Percentiles rank a stretch among this genome's conserved stretches.
phyloP scores from a whole-genome alignment of 495 filamentous ascomycete genomes.

The Lindgomyces ingoldianus region DNA sequence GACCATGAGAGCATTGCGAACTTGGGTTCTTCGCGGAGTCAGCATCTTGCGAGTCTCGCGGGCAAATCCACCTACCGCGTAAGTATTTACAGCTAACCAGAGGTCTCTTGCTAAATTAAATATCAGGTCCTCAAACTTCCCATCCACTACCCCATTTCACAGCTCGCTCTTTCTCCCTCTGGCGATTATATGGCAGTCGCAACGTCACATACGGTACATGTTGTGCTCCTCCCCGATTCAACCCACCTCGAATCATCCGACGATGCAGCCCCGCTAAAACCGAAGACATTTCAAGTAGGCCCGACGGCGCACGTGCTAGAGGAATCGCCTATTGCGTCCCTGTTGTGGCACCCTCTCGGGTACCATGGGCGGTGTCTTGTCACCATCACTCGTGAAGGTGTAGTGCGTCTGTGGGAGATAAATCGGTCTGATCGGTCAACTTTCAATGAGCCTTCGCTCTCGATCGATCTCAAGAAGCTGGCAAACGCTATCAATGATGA shows the following conservation, averaged over 20 bases:
- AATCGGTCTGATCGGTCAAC: slow-evolving; percentile 76
- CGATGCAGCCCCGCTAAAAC: slow-evolving; percentile 65
- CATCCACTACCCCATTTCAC: slow-evolving; percentile 72
- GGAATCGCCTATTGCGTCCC: slow-evolving; percentile 71
- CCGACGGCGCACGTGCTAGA: slow-evolving; percentile 86
- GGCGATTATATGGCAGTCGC: slow-evolving; percentile 77
- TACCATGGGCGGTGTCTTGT: slow-evolving; percentile 70
- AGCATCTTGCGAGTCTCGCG: neutral
- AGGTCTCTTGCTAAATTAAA: too few species aligned
- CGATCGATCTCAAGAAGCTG: slow-evolving; percentile 79
- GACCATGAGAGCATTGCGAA: slow-evolving; percentile 34
- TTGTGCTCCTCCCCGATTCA: slow-evolving; percentile 74
- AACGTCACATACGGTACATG: slow-evolving; percentile 79
- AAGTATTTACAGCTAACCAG: too few species aligned
- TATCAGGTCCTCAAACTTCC: slow-evolving; percentile 74
- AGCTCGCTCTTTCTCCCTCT: slow-evolving; percentile 78
- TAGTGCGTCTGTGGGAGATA: slow-evolving; percentile 85
- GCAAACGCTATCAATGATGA: slow-evolving; percentile 74
- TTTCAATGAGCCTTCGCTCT: slow-evolving; percentile 76
- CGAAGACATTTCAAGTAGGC: slow-evolving; percentile 81
- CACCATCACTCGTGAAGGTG: slow-evolving; percentile 80
- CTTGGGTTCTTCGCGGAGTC: neutral
- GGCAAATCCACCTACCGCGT: slow-evolving; percentile 7
- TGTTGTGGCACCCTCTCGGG: slow-evolving; percentile 85
- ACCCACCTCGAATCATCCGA: slow-evolving; percentile 67